Percentiles rank a stretch among this genome's conserved stretches.
phyloP scores from a whole-genome alignment of 768 basidiomycete genomes.

The Hericium alpestre region DNA sequence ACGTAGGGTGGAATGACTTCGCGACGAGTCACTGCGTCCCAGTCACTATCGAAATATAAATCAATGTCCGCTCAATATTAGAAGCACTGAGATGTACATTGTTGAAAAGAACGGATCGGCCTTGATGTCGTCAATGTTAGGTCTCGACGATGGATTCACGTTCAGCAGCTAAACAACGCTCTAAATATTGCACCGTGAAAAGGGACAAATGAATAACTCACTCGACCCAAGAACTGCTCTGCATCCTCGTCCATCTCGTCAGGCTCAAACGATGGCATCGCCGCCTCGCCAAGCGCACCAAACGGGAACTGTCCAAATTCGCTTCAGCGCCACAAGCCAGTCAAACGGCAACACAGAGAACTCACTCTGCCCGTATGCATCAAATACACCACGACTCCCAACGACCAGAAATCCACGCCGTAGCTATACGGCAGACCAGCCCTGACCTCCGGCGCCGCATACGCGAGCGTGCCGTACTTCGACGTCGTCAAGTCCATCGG shows the following conservation, averaged over 20 bases:
- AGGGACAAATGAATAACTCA: background rate
- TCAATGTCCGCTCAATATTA: background rate
- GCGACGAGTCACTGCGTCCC: conserved; percentile 5
- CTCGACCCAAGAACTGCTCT: conserved; percentile 4
- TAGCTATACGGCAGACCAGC: conserved; percentile 11
- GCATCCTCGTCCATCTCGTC: conserved; percentile 12
- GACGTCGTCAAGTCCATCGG: conserved; percentile 4
- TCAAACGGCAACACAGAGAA: background rate
- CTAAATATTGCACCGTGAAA: background rate
- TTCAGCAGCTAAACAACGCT: conserved; percentile 1
- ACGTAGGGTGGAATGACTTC: conserved; percentile 2
- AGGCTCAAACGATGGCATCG: conserved; percentile 1
- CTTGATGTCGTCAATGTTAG: conserved; percentile 7
- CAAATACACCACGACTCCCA: conserved; percentile 12
- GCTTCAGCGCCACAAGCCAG: background rate
- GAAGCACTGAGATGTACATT: background rate
- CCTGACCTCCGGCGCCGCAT: conserved; percentile 12
- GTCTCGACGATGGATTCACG: conserved; percentile 5
- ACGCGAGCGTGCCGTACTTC: conserved; percentile 9
- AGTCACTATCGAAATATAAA: background rate
- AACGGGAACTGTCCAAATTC: conserved; percentile 8
- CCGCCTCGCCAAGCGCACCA: conserved; percentile 8
- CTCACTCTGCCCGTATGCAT: conserved; percentile 14
- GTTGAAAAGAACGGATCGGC: conserved; percentile 10
- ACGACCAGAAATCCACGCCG: conserved; percentile 13